These are phyloP conservation scores for Camptophora hylomeconis DNA, from an alignment of 2,329 filamentous ascomycete genomes.

Conservation along the genomic window DNA sequence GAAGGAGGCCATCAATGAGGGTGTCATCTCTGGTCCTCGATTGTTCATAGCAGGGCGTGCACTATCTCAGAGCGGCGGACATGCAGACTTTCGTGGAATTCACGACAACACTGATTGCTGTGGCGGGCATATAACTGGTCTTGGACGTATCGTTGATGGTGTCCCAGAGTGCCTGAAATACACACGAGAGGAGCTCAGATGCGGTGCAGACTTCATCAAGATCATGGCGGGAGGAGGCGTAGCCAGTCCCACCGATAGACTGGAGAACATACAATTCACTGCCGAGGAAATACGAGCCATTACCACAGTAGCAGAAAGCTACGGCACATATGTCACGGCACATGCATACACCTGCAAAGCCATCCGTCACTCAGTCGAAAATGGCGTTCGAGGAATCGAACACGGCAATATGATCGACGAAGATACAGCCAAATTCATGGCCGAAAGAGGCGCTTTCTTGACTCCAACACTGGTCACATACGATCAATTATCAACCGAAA, in stretches of 20 bases:
- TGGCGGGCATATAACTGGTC: conserved; percentile 27
- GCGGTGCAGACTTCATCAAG: conserved; percentile 49
- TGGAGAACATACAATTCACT: conserved; percentile 45
- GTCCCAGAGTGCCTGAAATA: conserved; percentile 41
- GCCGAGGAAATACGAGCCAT: conserved; percentile 44
- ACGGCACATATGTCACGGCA: conserved; percentile 42
- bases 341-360: conserved; percentile 45
- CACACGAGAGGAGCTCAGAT: conserved; percentile 41
- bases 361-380: conserved; percentile 41
- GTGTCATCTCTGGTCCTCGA: conserved; percentile 41
- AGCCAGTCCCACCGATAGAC: conserved; percentile 37
- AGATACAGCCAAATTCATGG: conserved; percentile 38
- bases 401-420: conserved; percentile 32
- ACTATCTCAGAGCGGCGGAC: conserved; percentile 46
- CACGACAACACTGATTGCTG: conserved; percentile 37
- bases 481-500: conserved; percentile 34
- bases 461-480: conserved; percentile 45
- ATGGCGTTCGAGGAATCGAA: conserved; percentile 44
- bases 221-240: conserved; percentile 49
- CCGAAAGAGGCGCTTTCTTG: conserved; percentile 34
- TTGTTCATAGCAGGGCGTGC: conserved; percentile 43
- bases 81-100: conserved; percentile 37
- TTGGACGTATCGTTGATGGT: conserved; percentile 39
- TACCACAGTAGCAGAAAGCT: conserved; percentile 34
- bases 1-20: conserved; percentile 44